Evolutionary conservation across 805 yeast genomes (phyloP).

Genomic region (Ogataea pignaliae): DNA sequence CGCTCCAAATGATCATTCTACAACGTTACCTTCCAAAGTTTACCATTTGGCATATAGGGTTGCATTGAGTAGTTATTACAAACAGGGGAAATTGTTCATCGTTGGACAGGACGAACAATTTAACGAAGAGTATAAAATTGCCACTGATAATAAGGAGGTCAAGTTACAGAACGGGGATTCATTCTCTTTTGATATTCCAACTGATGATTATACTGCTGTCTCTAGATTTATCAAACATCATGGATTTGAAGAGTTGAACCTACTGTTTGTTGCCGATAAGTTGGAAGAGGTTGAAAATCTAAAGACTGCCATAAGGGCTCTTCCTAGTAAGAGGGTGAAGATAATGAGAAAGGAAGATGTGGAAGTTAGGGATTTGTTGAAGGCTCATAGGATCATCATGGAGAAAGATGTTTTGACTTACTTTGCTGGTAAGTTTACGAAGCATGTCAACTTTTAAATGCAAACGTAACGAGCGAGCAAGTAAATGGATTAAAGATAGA

Average conservation of each 20-base stretch:
- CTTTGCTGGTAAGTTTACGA: constrained; percentile 35
- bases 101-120: constrained; percentile 47
- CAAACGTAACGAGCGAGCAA: background rate
- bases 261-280: constrained; percentile 65
- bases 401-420: constrained; percentile 71
- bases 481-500: too few species aligned
- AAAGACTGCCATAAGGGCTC: constrained; percentile 49
- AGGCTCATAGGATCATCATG: constrained; percentile 70
- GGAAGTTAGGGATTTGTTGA: constrained; percentile 77
- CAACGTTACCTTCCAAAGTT: constrained; percentile 67
- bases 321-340: constrained; percentile 48
- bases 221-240: constrained; percentile 41
- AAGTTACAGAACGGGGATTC: constrained; percentile 23
- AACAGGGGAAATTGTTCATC: constrained; percentile 65
- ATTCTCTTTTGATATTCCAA: constrained; percentile 23
- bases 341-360: constrained; percentile 72
- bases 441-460: constrained; percentile 11
- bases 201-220: constrained; percentile 28
- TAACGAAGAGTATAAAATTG: constrained; percentile 5
- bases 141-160: constrained; percentile 2
- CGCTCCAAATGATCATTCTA: constrained; percentile 86
- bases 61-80: constrained; percentile 79
- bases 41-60: constrained; percentile 74
- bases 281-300: constrained; percentile 44
- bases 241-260: constrained; percentile 44